Evolutionary conservation across 306 rosid genomes (phyloP), one percentile per base, ranked within the genome.

Genomic region (Calophaca sinica): DNA sequence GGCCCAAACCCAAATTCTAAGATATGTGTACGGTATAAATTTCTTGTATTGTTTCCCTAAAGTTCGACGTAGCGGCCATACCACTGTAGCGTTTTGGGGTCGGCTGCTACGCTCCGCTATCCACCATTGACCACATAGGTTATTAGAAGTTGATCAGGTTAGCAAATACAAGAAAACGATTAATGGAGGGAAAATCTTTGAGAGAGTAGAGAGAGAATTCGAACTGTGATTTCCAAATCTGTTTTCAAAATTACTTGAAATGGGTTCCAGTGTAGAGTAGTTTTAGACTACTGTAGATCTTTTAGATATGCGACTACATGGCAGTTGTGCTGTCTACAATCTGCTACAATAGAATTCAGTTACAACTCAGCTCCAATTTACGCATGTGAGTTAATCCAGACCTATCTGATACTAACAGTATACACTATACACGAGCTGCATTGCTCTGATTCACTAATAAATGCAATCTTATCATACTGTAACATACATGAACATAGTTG

Each of bases 401-500:
- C n/a, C 65, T 59, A 59, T 5, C 26, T 59, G 9, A 59, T 33
- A 20, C 26, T 12, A 33, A 62, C 48, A 39, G 48, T 20, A 20
- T 20, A 0, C 26, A 20, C 26, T 29, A 62, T 62, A 38, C 68
- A 36, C 11, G 49, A 7, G 48, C 48, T 14, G 68, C 68, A 62
- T 63, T 39, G 50, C 32, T 39, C 51, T 15, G 51, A 39, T 63
- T 41, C 69, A 12, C 51, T 63, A 5, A 63, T 13, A 14, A 12
- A 13, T 33, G 20, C 51, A 64, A 64, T 9, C 53, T 9, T 15
- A 9, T 10, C 52, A 4, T 42, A 15, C 50, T 63, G 52, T 50
- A 63, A 63, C 15, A 9, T 41, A 64, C 35, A 45, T 12, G 52
- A 57, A 54, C 60, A 54, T 45, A 64, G 39, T 55, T 33, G 63